Percentiles rank a stretch among this genome's conserved stretches.
Evolutionary conservation across 352 stramenopile genomes (phyloP).

Genomic region (Pythium dissimile): DNA sequence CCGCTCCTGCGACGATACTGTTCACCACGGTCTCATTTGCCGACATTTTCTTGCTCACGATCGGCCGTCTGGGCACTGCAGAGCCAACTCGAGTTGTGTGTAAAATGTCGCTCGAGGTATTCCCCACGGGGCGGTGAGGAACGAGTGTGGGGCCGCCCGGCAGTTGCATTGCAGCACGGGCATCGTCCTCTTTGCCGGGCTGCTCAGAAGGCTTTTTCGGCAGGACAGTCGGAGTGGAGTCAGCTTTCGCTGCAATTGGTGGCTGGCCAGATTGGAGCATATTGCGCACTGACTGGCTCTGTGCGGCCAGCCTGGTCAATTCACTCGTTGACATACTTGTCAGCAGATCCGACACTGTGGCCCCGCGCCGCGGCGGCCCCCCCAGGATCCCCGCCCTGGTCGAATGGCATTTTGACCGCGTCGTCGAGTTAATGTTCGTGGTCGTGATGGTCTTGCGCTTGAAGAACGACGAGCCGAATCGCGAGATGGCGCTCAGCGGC

Average conservation of each 20-base stretch:
- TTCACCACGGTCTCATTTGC: neutral
- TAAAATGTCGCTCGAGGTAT: neutral
- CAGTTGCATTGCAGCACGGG: neutral
- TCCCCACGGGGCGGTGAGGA: neutral
- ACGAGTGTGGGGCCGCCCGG: neutral
- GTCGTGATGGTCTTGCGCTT: constrained; percentile 10
- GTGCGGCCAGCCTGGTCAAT: neutral
- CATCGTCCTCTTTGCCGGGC: neutral
- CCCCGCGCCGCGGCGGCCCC: neutral
- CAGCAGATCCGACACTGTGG: constrained; percentile 4
- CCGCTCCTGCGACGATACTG: neutral
- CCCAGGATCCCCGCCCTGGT: neutral
- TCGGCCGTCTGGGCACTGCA: neutral
- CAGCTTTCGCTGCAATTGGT: neutral
- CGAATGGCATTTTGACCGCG: neutral
- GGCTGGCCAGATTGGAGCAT: neutral
- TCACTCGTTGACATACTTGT: neutral
- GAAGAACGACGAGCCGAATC: constrained; percentile 15
- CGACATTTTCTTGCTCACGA: constrained; percentile 12
- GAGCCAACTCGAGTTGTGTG: neutral
- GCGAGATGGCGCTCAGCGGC: constrained; percentile 9
- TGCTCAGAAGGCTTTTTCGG: neutral
- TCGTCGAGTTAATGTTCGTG: neutral
- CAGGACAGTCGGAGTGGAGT: neutral
- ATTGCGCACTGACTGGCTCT: constrained; percentile 1